phyloP scores from a whole-genome alignment of 116 monocot genomes.

The Trichopus zeylanicus region DNA sequence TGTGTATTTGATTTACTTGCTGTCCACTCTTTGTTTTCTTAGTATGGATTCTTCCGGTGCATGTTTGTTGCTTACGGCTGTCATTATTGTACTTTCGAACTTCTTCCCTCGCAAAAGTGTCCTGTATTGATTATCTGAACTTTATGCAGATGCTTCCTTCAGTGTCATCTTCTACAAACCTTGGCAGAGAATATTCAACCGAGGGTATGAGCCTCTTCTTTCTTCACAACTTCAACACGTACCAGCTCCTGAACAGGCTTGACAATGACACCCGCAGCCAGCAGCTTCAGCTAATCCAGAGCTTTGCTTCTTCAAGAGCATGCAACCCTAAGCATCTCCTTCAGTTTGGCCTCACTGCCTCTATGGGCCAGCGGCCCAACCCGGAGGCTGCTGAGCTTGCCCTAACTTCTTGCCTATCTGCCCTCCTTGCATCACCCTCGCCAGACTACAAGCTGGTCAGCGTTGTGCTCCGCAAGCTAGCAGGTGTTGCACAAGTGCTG shows the following conservation, averaged over 20 bases:
- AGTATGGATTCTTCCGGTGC: no score
- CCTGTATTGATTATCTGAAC: not conserved
- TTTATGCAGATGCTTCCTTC: constrained; percentile 57
- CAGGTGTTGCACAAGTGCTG: constrained; percentile 23
- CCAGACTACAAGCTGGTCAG: constrained; percentile 60
- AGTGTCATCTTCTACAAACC: constrained; percentile 14
- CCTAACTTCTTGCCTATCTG: constrained; percentile 51
- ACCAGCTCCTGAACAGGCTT: constrained; percentile 52
- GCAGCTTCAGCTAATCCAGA: constrained; percentile 68
- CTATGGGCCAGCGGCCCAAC: constrained; percentile 37
- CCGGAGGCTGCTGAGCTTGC: constrained; percentile 43
- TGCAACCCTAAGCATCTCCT: constrained; percentile 54
- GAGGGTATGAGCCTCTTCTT: constrained; percentile 32
- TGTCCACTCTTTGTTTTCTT: no score
- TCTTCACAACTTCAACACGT: constrained; percentile 63
- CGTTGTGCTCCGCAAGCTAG: constrained; percentile 45
- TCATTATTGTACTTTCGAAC: no score
- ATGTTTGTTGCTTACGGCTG: no score
- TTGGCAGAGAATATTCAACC: constrained; percentile 11
- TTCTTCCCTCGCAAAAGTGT: no score
- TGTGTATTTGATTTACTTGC: no score
- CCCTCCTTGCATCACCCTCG: constrained; percentile 40
- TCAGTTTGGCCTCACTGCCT: constrained; percentile 52
- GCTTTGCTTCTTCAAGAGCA: constrained; percentile 51
- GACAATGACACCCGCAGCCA: constrained; percentile 26